phyloP scores from a whole-genome alignment of 495 filamentous ascomycete species.

The Penicilliopsis zonata region DNA sequence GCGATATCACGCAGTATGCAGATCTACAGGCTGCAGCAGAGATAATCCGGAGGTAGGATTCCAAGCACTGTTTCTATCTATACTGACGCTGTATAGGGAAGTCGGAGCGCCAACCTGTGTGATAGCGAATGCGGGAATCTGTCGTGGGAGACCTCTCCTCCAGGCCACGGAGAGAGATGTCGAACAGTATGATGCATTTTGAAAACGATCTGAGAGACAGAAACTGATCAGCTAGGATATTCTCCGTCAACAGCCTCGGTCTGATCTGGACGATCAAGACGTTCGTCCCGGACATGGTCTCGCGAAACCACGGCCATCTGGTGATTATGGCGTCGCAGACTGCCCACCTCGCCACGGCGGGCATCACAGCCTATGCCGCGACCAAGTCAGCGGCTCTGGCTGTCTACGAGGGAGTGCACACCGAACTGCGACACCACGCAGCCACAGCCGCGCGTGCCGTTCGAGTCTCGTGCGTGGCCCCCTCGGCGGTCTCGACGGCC shows the following conservation, averaged over 20 bases:
- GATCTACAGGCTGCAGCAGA: slow-evolving; percentile 33
- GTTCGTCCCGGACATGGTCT: slow-evolving; percentile 56
- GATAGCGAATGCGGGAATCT: slow-evolving; percentile 66
- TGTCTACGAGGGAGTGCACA: slow-evolving; percentile 57
- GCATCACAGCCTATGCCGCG: slow-evolving; percentile 57
- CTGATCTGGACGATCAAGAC: slow-evolving; percentile 54
- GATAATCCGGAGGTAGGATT: no score
- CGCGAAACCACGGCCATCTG: slow-evolving; percentile 57
- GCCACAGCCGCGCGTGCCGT: neutral
- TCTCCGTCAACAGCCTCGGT: slow-evolving; percentile 59
- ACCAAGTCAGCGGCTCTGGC: slow-evolving; percentile 54
- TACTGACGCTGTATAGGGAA: no score
- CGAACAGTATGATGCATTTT: no score
- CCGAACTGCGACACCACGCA: neutral
- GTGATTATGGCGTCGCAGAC: slow-evolving; percentile 60
- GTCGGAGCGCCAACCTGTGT: slow-evolving; percentile 57
- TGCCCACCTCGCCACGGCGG: slow-evolving; percentile 44
- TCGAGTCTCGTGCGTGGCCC: no score
- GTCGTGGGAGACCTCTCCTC: slow-evolving; percentile 48
- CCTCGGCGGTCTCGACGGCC: neutral
- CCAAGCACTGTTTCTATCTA: no score
- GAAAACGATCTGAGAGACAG: no score
- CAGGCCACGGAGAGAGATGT: slow-evolving; percentile 41
- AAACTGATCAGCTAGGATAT: no score
- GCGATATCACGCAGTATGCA: slow-evolving; percentile 46